Percentiles rank a stretch among this genome's conserved stretches.
These are phyloP conservation scores for Botrytis hyacinthi DNA, from an alignment of 2,329 filamentous ascomycete species.

Conservation along the genomic window DNA sequence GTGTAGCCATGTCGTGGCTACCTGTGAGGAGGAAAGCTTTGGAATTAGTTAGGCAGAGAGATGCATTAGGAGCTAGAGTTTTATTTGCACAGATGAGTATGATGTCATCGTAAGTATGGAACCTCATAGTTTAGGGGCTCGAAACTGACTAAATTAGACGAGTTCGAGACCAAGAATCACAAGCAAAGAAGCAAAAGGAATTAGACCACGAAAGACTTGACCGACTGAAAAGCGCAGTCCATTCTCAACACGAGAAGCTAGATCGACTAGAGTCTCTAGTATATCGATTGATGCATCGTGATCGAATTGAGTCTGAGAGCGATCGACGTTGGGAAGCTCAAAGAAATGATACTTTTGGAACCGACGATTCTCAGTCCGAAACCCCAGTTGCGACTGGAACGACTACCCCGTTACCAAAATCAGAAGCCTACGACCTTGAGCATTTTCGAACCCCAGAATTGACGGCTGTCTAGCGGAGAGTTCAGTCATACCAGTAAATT, in stretches of 20 bases:
- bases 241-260: constrained; percentile 32
- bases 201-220: constrained; percentile 27
- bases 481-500: not conserved
- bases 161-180: constrained; percentile 32
- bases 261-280: constrained; percentile 30
- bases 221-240: constrained; percentile 27
- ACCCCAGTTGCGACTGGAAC: not conserved
- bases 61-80: constrained; percentile 46
- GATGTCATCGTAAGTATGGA: constrained; percentile 43
- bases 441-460: not conserved
- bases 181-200: constrained; percentile 28
- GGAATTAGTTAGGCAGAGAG: constrained; percentile 47
- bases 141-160: constrained; percentile 25
- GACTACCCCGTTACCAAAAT: not conserved
- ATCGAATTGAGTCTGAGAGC: constrained; percentile 18
- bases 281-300: constrained; percentile 29
- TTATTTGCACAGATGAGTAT: constrained; percentile 51
- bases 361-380: not conserved
- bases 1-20: constrained; percentile 48
- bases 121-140: not conserved
- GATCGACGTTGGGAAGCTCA: constrained; percentile 4
- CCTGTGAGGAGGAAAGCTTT: constrained; percentile 46
- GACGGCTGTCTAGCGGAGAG: not conserved
- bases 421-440: not conserved
- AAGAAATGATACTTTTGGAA: not conserved